These are phyloP conservation scores for Hemisphaericaspora nanyangensis DNA, from an alignment of 805 yeast species.

Conservation along the genomic window DNA sequence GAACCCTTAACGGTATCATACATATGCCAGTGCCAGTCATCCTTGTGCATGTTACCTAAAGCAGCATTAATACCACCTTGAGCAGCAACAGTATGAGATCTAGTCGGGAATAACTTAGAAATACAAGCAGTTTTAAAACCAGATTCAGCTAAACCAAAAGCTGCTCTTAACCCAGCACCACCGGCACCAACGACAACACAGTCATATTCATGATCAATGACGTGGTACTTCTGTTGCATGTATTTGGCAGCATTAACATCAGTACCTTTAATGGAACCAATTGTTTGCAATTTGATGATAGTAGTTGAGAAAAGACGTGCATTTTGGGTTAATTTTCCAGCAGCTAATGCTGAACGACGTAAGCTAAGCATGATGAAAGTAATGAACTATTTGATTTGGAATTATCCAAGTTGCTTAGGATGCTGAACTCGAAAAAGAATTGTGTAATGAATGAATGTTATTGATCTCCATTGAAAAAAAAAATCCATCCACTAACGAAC, in stretches of 20 bases:
- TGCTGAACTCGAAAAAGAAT: no score
- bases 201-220: conserved; percentile 96
- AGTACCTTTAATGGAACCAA: conserved; percentile 36
- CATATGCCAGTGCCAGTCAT: conserved; percentile 99
- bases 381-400: no score
- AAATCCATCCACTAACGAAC: not conserved
- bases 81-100: conserved; percentile 98
- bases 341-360: conserved; percentile 10
- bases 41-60: conserved; percentile 95
- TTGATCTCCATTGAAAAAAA: no score
- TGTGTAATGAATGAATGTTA: no score
- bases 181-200: conserved; percentile 98
- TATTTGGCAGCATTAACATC: conserved; percentile 39
- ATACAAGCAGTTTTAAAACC: conserved; percentile 98
- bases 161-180: conserved; percentile 98
- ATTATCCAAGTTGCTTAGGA: no score
- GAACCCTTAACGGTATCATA: conserved; percentile 99
- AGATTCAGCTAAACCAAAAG: conserved; percentile 94
- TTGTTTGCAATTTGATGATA: conserved; percentile 26
- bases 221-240: conserved; percentile 68
- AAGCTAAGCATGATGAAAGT: conserved; percentile 12
- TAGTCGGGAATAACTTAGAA: conserved; percentile 93
- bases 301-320: conserved; percentile 24
- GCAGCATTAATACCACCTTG: conserved; percentile 99
- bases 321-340: not conserved